Evolutionary conservation across 2,329 filamentous ascomycete genomes (phyloP).

Genomic region (Corniculantispora saksenae): DNA sequence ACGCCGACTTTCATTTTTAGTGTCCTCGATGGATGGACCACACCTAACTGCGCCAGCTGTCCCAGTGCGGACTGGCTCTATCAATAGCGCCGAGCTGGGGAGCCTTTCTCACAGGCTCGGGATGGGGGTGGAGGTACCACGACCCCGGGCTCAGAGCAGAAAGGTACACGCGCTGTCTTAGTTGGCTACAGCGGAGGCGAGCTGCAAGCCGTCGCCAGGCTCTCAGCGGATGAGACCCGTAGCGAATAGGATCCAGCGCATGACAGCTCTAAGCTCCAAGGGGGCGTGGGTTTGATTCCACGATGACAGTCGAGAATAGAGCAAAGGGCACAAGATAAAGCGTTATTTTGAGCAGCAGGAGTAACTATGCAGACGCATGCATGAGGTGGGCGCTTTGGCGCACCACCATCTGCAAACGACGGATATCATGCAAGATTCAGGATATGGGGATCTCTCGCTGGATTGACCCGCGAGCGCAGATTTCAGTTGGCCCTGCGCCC

Average conservation of each 20-base stretch:
- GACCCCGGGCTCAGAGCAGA: neutral
- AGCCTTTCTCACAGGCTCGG: neutral
- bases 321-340: neutral
- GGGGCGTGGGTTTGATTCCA: neutral
- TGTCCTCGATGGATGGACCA: neutral
- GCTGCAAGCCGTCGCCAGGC: neutral
- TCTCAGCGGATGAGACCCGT: neutral
- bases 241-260: neutral
- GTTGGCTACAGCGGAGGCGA: neutral
- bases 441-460: neutral
- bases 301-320: neutral
- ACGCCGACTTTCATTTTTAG: neutral
- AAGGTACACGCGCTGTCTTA: neutral
- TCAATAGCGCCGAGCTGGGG: neutral
- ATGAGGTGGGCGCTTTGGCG: neutral
- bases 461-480: slow-evolving; percentile 3
- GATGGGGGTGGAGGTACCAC: neutral
- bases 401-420: neutral
- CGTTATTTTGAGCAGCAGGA: neutral
- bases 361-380: neutral
- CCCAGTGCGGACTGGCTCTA: neutral
- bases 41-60: neutral
- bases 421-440: neutral
- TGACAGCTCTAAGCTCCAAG: neutral
- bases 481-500: slow-evolving; percentile 4